These are phyloP conservation scores for Polymyxa betae DNA, from an alignment of 208 protist genomes.

Conservation along the genomic window DNA sequence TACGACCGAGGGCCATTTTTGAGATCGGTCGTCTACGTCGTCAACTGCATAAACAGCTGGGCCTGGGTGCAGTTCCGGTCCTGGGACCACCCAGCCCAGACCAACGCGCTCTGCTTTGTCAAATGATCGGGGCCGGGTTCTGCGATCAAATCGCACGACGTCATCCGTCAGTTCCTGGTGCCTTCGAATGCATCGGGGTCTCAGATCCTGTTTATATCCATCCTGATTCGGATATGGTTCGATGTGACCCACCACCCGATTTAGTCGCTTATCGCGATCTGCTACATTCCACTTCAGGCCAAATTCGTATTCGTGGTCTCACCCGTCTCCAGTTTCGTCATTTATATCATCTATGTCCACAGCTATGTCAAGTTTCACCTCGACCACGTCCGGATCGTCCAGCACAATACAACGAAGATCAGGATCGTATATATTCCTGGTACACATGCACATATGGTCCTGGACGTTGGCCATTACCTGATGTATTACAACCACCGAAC, in stretches of 20 bases:
- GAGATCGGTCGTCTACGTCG: conserved; percentile 24
- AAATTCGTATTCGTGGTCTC: not conserved
- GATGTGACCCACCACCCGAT: not conserved
- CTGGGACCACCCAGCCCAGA: not conserved
- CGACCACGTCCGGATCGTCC: not conserved
- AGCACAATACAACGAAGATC: not conserved
- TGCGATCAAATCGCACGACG: conserved; percentile 24
- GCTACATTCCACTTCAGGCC: not conserved
- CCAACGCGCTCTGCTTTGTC: not conserved
- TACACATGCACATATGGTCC: conserved; percentile 30
- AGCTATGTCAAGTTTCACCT: not conserved
- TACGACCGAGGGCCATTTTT: not conserved
- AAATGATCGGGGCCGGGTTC: not conserved
- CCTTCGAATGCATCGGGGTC: not conserved
- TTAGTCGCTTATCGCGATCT: not conserved
- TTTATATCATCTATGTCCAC: conserved; percentile 23
- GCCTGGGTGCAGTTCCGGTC: not conserved
- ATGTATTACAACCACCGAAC: not conserved
- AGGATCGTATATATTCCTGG: not conserved
- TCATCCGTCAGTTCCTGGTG: not conserved
- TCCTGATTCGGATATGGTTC: not conserved
- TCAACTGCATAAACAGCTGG: not conserved
- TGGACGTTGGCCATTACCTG: not conserved
- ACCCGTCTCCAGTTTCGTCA: not conserved
- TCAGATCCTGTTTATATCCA: not conserved